These are phyloP conservation scores for Gyromitra esculenta DNA, from an alignment of 2,329 filamentous ascomycete species.

Conservation along the genomic window DNA sequence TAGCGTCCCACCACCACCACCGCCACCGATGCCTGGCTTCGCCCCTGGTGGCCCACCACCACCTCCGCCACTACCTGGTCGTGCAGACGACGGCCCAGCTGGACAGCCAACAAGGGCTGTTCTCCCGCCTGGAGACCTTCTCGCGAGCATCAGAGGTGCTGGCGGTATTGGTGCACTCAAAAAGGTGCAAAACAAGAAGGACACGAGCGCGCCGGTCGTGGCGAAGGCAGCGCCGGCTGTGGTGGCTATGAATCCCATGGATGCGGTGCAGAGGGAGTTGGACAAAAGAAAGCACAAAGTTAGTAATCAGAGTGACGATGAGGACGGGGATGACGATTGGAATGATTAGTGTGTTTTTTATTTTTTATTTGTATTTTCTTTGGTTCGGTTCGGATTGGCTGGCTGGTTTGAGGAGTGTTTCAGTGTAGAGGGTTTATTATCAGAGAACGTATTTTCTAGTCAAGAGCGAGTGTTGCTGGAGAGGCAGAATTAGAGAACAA, in stretches of 20 bases:
- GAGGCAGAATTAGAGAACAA: background rate
- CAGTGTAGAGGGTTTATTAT: too few species aligned
- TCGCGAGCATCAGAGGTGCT: constrained; percentile 77
- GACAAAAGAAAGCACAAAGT: constrained; percentile 56
- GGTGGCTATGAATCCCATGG: constrained; percentile 49
- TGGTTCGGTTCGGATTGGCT: background rate
- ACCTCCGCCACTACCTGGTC: constrained; percentile 65
- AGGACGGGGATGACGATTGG: constrained; percentile 23
- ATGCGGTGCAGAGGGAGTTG: constrained; percentile 54
- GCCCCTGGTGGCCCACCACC: constrained; percentile 56
- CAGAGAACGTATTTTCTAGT: too few species aligned
- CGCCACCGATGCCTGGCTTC: constrained; percentile 64
- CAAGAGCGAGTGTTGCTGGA: background rate
- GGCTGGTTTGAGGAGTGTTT: background rate
- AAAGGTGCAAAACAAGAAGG: constrained; percentile 70
- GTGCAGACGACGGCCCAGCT: constrained; percentile 62
- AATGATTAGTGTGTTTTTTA: constrained; percentile 24
- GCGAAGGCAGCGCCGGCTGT: constrained; percentile 21
- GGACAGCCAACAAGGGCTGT: constrained; percentile 65
- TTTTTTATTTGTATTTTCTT: background rate
- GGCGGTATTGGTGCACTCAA: constrained; percentile 75
- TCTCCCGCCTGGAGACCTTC: constrained; percentile 68
- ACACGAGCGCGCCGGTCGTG: constrained; percentile 37
- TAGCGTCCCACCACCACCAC: constrained; percentile 56
- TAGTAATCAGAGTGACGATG: constrained; percentile 51